phyloP scores from a whole-genome alignment of 1,284 basidiomycete genomes.

The Ceratobasidium sp. region DNA sequence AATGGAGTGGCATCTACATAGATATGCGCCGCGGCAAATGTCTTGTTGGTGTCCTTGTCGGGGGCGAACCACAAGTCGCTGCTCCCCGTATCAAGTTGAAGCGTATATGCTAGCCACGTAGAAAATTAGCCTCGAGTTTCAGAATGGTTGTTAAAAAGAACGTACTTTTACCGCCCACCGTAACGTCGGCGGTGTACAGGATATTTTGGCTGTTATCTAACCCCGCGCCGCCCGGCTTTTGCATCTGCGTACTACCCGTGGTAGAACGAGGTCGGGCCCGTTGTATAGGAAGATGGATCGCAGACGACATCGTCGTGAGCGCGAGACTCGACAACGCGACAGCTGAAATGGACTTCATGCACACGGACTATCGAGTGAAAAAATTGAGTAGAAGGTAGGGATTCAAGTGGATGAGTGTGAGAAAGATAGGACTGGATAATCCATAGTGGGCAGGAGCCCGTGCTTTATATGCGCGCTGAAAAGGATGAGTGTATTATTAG shows the following conservation, averaged over 20 bases:
- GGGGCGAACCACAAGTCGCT: slow-evolving; percentile 34
- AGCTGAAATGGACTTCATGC: not conserved
- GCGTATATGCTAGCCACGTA: not conserved
- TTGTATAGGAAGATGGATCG: slow-evolving; percentile 16
- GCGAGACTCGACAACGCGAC: slow-evolving; percentile 6
- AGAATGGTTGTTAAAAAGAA: not conserved
- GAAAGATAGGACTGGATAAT: not conserved
- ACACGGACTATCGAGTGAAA: not conserved
- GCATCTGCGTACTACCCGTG: slow-evolving; percentile 2
- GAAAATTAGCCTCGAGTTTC: not conserved
- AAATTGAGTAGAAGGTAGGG: not conserved
- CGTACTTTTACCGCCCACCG: not conserved
- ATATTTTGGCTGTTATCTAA: not conserved
- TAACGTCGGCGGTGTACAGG: slow-evolving; percentile 14
- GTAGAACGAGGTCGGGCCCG: slow-evolving; percentile 4
- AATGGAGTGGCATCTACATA: not conserved
- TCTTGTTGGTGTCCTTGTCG: not conserved
- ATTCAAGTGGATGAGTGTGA: not conserved
- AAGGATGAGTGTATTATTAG: not conserved
- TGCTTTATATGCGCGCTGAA: slow-evolving; percentile 2
- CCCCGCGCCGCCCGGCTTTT: not conserved
- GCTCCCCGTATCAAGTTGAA: slow-evolving; percentile 35
- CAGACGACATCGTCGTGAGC: slow-evolving; percentile 22
- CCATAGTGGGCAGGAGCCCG: not conserved
- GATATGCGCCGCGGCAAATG: slow-evolving; percentile 1